Conservation (phyloP, 208 protist species). For the Leishmania gerbilli region DNA sequence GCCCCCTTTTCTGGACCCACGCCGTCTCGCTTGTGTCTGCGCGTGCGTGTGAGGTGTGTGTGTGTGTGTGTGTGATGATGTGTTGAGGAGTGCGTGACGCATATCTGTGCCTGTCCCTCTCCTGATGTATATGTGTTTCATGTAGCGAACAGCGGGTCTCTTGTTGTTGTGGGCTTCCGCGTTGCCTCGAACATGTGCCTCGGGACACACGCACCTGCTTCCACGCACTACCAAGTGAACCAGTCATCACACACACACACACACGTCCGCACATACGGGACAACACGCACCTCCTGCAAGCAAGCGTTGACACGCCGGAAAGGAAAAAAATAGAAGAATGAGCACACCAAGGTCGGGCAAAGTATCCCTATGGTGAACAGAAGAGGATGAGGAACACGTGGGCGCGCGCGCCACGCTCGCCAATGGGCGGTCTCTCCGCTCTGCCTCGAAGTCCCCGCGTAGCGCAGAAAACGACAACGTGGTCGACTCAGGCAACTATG, state of each 20-base stretch:
- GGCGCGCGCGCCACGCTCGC: background rate
- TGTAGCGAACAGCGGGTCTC: background rate
- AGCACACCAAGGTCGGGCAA: background rate
- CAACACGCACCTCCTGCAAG: no score
- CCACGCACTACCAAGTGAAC: background rate
- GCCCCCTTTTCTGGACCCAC: constrained; percentile 9
- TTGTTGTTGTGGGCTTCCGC: background rate
- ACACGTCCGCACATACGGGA: background rate
- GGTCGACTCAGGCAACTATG: background rate
- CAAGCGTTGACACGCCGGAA: no score
- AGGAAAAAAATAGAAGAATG: no score
- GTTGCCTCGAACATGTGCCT: background rate
- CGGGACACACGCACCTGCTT: background rate
- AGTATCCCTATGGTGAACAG: background rate
- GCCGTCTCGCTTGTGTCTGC: constrained; percentile 12
- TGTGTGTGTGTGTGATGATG: background rate
- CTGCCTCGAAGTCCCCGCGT: background rate
- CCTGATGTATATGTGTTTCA: constrained; percentile 5
- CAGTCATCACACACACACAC: background rate
- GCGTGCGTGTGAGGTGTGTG: background rate
- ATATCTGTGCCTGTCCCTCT: background rate
- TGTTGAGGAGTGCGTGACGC: background rate
- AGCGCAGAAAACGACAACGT: background rate
- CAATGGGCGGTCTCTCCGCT: background rate
- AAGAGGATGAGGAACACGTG: background rate